These are phyloP conservation scores for Cystobasidiaceae sp. DNA, from an alignment of 1,284 basidiomycete genomes.

Conservation along the genomic window DNA sequence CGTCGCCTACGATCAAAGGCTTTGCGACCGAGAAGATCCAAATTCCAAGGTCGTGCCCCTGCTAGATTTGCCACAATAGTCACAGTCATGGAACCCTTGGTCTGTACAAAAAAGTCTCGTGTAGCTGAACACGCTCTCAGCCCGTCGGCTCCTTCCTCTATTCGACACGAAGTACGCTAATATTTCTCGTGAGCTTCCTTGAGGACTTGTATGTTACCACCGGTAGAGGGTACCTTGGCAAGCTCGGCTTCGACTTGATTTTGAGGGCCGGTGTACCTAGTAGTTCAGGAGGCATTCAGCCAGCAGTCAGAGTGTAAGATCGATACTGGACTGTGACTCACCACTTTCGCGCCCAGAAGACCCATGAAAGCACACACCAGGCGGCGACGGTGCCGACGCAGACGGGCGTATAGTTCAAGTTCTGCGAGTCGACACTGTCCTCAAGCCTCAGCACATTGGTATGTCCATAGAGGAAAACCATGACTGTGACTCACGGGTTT, in stretches of 20 bases:
- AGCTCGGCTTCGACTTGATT: neutral
- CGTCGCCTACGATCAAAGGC: no score
- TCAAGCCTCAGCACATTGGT: neutral
- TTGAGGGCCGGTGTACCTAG: neutral
- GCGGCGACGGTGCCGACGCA: conserved; percentile 63
- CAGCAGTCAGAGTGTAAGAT: conserved; percentile 55
- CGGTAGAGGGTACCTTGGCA: neutral
- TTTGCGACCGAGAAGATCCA: no score
- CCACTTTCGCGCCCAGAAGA: conserved; percentile 61
- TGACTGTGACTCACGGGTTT: neutral
- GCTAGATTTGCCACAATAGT: no score
- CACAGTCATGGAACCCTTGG: no score
- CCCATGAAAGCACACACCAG: conserved; percentile 53
- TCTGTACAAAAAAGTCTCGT: no score
- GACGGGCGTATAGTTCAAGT: conserved; percentile 66
- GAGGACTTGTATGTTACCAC: neutral
- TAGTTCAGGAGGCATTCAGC: neutral
- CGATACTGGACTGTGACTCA: neutral
- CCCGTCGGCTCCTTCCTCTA: no score
- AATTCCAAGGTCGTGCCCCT: no score
- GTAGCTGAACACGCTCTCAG: no score
- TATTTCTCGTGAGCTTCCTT: neutral
- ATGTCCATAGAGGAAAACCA: neutral
- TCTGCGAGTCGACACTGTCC: conserved; percentile 53
- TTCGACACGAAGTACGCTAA: no score